Conservation (phyloP, 2,329 filamentous ascomycete genomes). For the Curvularia spicifera region DNA sequence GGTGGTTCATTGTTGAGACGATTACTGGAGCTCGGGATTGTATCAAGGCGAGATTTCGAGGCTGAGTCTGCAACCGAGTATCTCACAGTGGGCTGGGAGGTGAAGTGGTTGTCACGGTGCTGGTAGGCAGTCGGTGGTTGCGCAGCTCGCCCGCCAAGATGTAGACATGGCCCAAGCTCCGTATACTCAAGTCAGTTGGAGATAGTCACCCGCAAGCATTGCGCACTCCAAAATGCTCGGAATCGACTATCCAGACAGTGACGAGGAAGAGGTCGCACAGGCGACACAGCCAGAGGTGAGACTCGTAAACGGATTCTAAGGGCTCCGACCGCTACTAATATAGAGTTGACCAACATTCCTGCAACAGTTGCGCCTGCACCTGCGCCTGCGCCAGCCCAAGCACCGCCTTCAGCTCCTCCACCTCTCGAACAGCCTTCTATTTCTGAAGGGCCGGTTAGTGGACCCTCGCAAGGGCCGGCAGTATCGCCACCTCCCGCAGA, state of each 20-base stretch:
- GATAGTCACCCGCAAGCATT: conserved; percentile 10
- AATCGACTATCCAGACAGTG: conserved; percentile 54
- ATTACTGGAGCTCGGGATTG: conserved; percentile 4
- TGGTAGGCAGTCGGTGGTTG: conserved; percentile 41
- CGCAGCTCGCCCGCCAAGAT: conserved; percentile 26
- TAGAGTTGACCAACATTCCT: conserved; percentile 38
- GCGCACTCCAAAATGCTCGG: conserved; percentile 48
- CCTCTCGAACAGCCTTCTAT: conserved; percentile 15
- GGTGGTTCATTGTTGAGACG: conserved; percentile 64
- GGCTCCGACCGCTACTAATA: conserved; percentile 58
- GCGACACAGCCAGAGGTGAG: conserved; percentile 50
- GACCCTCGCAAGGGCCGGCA: conserved; percentile 39
- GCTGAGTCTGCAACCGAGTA: conserved; percentile 4
- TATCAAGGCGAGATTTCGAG: conserved; percentile 1
- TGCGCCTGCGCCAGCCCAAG: conserved; percentile 12
- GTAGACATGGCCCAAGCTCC: conserved; percentile 41
- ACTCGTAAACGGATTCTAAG: conserved; percentile 28
- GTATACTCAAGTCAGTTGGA: conserved; percentile 13
- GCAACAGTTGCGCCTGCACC: conserved; percentile 23
- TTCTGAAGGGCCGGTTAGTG: conserved; percentile 27
- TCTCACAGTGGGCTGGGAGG: conserved; percentile 24
- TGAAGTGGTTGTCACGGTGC: conserved; percentile 30
- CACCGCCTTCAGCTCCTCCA: conserved; percentile 15
- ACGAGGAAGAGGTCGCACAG: conserved; percentile 52
- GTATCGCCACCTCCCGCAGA: conserved; percentile 29